Conservation (phyloP, 2,329 filamentous ascomycete genomes). For the Tolypocladium endophyticum region DNA sequence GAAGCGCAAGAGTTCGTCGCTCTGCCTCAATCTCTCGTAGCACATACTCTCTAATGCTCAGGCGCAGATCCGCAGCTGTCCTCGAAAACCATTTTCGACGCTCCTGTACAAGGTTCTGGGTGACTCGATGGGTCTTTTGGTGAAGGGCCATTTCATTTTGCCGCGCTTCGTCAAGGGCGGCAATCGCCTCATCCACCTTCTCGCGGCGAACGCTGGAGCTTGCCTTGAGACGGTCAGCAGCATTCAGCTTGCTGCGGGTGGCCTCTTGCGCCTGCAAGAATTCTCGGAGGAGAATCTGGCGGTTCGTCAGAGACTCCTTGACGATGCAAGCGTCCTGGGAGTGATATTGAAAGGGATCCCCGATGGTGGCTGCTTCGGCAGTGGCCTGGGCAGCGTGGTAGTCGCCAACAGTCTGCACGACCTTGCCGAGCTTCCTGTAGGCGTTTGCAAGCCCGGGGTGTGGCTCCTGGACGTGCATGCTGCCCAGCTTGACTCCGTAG, state of each 20-base stretch:
- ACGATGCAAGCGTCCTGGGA: conserved; percentile 94
- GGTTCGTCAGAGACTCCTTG: conserved; percentile 95
- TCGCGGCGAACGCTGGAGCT: conserved; percentile 81
- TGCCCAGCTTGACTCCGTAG: conserved; percentile 79
- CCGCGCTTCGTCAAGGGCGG: conserved; percentile 76
- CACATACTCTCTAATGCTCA: conserved; percentile 83
- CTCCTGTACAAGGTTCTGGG: conserved; percentile 77
- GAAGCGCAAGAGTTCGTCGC: conserved; percentile 75
- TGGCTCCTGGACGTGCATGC: conserved; percentile 81
- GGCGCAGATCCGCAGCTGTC: conserved; percentile 72
- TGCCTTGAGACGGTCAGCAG: conserved; percentile 80
- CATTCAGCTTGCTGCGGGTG: conserved; percentile 71
- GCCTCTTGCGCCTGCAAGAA: conserved; percentile 82
- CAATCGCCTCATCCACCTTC: conserved; percentile 97
- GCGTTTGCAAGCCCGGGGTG: conserved; percentile 81
- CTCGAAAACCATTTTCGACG: conserved; percentile 84
- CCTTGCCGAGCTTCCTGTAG: conserved; percentile 89
- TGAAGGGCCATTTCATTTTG: conserved; percentile 71
- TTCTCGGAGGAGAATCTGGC: conserved; percentile 90
- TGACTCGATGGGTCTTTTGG: conserved; percentile 82
- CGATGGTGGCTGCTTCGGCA: conserved; percentile 87
- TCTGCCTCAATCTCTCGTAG: conserved; percentile 93
- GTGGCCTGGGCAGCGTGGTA: conserved; percentile 95
- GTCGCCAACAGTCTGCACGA: conserved; percentile 87
- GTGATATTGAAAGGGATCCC: conserved; percentile 89